Conservation (phyloP, 768 basidiomycete genomes). For the Serpula lacrymans region DNA sequence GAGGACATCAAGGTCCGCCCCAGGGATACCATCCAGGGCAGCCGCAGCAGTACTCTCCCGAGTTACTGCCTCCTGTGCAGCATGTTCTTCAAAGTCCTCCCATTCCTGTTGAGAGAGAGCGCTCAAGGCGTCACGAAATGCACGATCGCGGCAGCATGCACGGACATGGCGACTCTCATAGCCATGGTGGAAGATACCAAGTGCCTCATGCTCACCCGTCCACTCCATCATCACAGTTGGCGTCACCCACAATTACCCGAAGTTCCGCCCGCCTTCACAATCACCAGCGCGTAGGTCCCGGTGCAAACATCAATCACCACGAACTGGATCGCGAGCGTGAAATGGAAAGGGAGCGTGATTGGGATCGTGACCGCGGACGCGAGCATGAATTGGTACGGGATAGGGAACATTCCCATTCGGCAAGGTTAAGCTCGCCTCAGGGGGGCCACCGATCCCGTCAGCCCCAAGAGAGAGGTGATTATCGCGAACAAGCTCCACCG, state of each 20-base stretch:
- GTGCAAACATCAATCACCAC: constrained; percentile 46
- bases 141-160: constrained; percentile 38
- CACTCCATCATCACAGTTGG: constrained; percentile 28
- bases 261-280: constrained; percentile 47
- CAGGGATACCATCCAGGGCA: constrained; percentile 34
- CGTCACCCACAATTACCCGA: constrained; percentile 33
- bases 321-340: constrained; percentile 37
- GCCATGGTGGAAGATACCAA: constrained; percentile 28
- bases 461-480: constrained; percentile 25
- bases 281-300: constrained; percentile 68
- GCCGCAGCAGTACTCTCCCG: constrained; percentile 45
- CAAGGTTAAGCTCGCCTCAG: constrained; percentile 23
- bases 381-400: constrained; percentile 36
- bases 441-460: constrained; percentile 27
- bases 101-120: constrained; percentile 37
- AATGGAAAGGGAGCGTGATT: constrained; percentile 44
- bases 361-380: constrained; percentile 39
- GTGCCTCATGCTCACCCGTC: constrained; percentile 23
- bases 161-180: constrained; percentile 31
- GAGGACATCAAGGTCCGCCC: constrained; percentile 35
- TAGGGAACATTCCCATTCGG: constrained; percentile 27
- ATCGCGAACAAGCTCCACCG: constrained; percentile 21
- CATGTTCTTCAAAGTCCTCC: constrained; percentile 50
- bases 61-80: constrained; percentile 40
- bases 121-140: constrained; percentile 47